A percentile compares a stretch with the other conserved stretches of the same genome.
Evolutionary conservation across 2,329 filamentous ascomycete species (phyloP).

Genomic region (Xylariaceae sp.): DNA sequence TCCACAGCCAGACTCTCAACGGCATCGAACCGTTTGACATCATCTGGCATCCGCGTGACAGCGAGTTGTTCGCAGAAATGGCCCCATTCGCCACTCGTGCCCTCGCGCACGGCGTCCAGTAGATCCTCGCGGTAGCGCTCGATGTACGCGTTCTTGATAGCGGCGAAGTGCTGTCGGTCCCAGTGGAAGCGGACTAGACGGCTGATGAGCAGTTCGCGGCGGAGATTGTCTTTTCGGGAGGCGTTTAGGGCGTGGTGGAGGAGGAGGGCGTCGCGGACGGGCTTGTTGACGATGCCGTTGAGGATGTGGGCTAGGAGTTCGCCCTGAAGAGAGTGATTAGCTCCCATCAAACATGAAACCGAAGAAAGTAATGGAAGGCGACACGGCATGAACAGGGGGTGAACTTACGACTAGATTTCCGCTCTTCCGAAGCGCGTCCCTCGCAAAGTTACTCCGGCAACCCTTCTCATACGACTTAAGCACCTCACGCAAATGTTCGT

Average conservation of each 20-base stretch:
- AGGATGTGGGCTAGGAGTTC: slow-evolving; percentile 92
- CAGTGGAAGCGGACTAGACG: slow-evolving; percentile 86
- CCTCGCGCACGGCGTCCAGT: slow-evolving; percentile 71
- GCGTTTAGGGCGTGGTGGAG: slow-evolving; percentile 83
- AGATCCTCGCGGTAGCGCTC: slow-evolving; percentile 70
- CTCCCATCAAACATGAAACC: neutral
- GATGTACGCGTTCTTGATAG: slow-evolving; percentile 73
- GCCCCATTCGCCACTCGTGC: slow-evolving; percentile 70
- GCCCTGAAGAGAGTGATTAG: slow-evolving; percentile 51
- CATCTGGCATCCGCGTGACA: slow-evolving; percentile 54
- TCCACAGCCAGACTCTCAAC: slow-evolving; percentile 20
- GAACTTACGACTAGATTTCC: slow-evolving; percentile 79
- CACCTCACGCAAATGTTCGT: slow-evolving; percentile 75
- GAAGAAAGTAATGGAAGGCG: neutral
- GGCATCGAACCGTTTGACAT: slow-evolving; percentile 47
- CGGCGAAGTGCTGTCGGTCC: slow-evolving; percentile 76
- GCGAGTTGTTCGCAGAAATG: slow-evolving; percentile 68
- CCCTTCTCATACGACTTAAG: slow-evolving; percentile 68
- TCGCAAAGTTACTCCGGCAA: slow-evolving; percentile 76
- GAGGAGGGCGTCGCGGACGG: slow-evolving; percentile 85
- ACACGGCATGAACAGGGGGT: neutral
- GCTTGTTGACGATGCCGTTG: slow-evolving; percentile 93
- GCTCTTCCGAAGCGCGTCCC: slow-evolving; percentile 81
- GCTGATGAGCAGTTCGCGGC: slow-evolving; percentile 82
- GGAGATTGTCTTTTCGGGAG: slow-evolving; percentile 62